A percentile compares a stretch with the other conserved stretches of the same genome.
Evolutionary conservation across 2,329 filamentous ascomycete genomes (phyloP).

Genomic region (Pseudocercospora pini-densiflorae): DNA sequence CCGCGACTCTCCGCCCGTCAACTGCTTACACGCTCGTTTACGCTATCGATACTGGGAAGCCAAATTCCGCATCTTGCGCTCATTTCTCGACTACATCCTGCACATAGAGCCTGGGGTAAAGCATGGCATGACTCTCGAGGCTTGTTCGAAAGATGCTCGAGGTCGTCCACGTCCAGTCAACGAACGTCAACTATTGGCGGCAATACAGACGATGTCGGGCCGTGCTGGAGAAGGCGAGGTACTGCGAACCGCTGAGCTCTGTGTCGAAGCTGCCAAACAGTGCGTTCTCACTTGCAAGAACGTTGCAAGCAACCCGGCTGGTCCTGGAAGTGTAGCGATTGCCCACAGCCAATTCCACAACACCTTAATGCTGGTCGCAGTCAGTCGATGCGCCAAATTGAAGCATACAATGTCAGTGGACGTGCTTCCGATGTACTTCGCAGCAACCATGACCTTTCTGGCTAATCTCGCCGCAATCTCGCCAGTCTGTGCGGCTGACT

Average conservation of each 20-base stretch:
- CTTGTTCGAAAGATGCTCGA: conserved; percentile 22
- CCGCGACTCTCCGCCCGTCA: conserved; percentile 67
- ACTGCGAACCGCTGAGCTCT: conserved; percentile 43
- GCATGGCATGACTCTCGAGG: conserved; percentile 14
- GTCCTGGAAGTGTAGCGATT: conserved; percentile 92
- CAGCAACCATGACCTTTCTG: conserved; percentile 68
- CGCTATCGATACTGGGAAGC: conserved; percentile 92
- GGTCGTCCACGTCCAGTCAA: conserved; percentile 18
- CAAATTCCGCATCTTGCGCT: conserved; percentile 81
- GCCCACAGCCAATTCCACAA: conserved; percentile 96
- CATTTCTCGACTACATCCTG: conserved; percentile 66
- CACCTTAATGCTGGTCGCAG: conserved; percentile 79
- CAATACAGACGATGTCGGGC: conserved; percentile 20
- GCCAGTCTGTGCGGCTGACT: conserved; percentile 61
- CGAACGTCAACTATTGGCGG: conserved; percentile 27
- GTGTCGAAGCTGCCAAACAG: conserved; percentile 73
- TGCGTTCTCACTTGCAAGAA: conserved; percentile 72
- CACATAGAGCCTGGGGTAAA: conserved; percentile 45
- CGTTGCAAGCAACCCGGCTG: conserved; percentile 69
- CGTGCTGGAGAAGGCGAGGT: conserved; percentile 23
- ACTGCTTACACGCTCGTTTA: conserved; percentile 81
- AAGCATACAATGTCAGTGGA: conserved; percentile 53
- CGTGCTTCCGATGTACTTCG: conserved; percentile 35
- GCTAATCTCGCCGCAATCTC: conserved; percentile 69
- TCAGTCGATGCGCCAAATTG: conserved; percentile 64